These are phyloP conservation scores for Massariosphaeria phaeospora DNA, from an alignment of 495 filamentous ascomycete species.

Conservation along the genomic window DNA sequence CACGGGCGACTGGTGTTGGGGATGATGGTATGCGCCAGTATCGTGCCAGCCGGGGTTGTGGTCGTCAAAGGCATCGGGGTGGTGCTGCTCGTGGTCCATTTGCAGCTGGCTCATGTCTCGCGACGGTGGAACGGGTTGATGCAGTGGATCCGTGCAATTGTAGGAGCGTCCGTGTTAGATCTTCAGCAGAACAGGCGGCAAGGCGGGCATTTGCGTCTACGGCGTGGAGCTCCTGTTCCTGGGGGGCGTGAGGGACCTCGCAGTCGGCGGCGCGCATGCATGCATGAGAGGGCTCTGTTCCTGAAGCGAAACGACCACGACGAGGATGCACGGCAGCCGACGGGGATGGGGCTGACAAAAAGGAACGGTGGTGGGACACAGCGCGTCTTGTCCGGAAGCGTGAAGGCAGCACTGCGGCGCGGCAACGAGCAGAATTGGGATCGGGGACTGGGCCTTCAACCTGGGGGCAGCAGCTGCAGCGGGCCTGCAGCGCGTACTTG, in stretches of 20 bases:
- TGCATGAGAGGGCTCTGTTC: conserved; percentile 31
- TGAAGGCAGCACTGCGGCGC: conserved; percentile 21
- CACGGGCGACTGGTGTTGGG: conserved; percentile 43
- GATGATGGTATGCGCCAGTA: conserved; percentile 32
- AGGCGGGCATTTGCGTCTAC: conserved; percentile 24
- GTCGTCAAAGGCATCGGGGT: conserved; percentile 36
- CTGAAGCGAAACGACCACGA: conserved; percentile 32
- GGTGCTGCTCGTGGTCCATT: conserved; percentile 42
- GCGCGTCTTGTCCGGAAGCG: conserved; percentile 6
- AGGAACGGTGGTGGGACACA: conserved; percentile 5
- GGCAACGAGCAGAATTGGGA: conserved; percentile 6
- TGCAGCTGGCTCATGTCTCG: conserved; percentile 38
- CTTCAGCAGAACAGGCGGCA: conserved; percentile 15
- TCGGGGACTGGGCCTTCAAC: too few relatives aligned
- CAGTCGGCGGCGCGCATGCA: conserved; percentile 33
- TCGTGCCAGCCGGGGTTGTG: conserved; percentile 31
- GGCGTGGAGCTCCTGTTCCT: conserved; percentile 11
- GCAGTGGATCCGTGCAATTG: conserved; percentile 19
- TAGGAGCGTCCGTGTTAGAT: conserved; percentile 25
- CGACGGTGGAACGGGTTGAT: conserved; percentile 24
- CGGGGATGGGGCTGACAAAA: conserved; percentile 7
- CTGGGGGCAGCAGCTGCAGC: conserved; percentile 13
- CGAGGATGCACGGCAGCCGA: neutral
- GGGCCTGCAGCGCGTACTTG: conserved; percentile 24
- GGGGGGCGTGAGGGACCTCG: conserved; percentile 29